Base-by-base conservation (phyloP, 306 rosid species). In the Quercus glauca region DNA sequence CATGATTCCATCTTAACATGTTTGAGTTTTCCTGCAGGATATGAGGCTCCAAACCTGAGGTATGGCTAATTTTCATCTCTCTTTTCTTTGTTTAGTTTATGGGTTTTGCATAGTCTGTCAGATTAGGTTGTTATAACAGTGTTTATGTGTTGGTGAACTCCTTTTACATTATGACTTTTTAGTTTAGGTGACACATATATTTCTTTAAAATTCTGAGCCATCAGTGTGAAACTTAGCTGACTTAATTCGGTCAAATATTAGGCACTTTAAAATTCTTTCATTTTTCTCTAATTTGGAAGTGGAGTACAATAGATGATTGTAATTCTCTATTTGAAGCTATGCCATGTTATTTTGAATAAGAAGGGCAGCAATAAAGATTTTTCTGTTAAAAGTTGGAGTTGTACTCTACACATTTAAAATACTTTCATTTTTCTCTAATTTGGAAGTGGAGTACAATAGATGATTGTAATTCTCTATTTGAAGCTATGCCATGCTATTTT, bases 21-120 rank as follows among this genome's bases (percentile, higher is more conserved):
- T 61, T 58, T 31, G 45, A 57, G 33, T 81, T 80, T n/a, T 79
- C 61, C 53, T 93, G 77, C 93, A 91, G 94, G 98, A 45, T 90
- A 84, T 85, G 92, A 93, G 81, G 91, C 94, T 2, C 98, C 98
- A 69, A 89, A 85, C 58, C 82, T 91, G 83, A 93, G 97, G 94
- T 93, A 83, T 17, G 52, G 25, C 23, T 6, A 10, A 33, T 33
- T 33, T 10, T 52, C 75, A 37, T 7, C 43, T 41, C 75, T 14
- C 33, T 51, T 75, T 33, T 35, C 28, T 56, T 6, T 18, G 26
- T 33, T 67, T 33, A n/a, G 26, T 67, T 17, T 19, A 3, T n/a
- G 37, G n/a, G 13, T 35, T 5, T 67, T 19, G 26, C 52, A 1
- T 8, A 35, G 8, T 14, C 65, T 13, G 1, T 4, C 17, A 61